Percentiles rank a stretch among this genome's conserved stretches.
Evolutionary conservation across 805 yeast species (phyloP).

Genomic region (Jamesozyma lodderae): DNA sequence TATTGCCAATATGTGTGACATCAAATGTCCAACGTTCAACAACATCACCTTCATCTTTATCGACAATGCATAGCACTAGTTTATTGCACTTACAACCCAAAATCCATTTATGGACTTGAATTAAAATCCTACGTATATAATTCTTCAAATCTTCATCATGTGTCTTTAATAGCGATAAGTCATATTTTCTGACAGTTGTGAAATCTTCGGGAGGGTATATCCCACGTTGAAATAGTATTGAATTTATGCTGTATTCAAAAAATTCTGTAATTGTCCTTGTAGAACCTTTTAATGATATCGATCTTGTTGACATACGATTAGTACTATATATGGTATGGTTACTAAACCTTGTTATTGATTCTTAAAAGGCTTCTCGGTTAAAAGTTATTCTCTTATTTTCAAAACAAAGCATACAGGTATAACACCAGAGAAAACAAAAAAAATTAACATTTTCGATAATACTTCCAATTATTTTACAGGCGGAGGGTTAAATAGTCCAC

Average conservation of each 20-base stretch:
- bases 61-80: constrained; percentile 63
- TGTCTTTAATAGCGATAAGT: constrained; percentile 60
- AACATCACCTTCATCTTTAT: constrained; percentile 54
- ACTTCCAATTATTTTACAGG: too few species aligned
- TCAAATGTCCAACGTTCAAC: constrained; percentile 86
- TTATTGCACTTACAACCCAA: constrained; percentile 57
- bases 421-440: too few species aligned
- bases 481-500: too few species aligned
- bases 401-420: too few species aligned
- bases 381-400: too few species aligned
- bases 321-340: too few species aligned
- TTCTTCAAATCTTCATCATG: constrained; percentile 66
- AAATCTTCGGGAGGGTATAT: constrained; percentile 86
- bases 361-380: too few species aligned
- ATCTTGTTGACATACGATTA: not conserved
- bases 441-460: too few species aligned
- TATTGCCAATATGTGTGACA: constrained; percentile 31
- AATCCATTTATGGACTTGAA: constrained; percentile 68
- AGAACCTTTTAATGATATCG: constrained; percentile 59
- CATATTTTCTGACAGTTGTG: constrained; percentile 67
- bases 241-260: constrained; percentile 71
- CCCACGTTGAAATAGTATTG: constrained; percentile 80
- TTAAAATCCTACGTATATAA: constrained; percentile 59
- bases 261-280: constrained; percentile 74
- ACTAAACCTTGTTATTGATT: too few species aligned